A percentile compares a stretch with the other conserved stretches of the same genome.
phyloP scores from a whole-genome alignment of 1,139 yeast genomes.

The Suhomyces bolitotheri region DNA sequence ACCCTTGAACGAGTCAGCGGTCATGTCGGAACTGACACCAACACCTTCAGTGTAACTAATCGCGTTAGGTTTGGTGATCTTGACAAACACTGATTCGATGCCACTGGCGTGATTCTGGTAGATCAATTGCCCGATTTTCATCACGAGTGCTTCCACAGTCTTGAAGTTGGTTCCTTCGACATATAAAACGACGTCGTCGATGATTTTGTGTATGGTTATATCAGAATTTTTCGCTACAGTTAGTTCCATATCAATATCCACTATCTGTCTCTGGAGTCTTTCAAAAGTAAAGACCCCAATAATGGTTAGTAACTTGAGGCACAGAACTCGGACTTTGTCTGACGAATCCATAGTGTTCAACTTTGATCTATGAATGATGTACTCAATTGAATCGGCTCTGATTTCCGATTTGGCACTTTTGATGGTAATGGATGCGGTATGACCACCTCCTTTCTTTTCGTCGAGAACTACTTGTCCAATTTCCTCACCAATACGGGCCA shows the following conservation, averaged over 20 bases:
- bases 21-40: slow-evolving; percentile 72
- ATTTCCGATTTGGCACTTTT: slow-evolving; percentile 55
- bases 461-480: slow-evolving; percentile 52
- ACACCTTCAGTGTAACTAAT: slow-evolving; percentile 85
- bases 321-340: slow-evolving; percentile 44
- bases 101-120: slow-evolving; percentile 35
- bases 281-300: slow-evolving; percentile 94
- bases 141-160: slow-evolving; percentile 90
- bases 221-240: slow-evolving; percentile 28
- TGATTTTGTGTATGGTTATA: slow-evolving; percentile 36
- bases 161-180: slow-evolving; percentile 78
- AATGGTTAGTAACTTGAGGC: slow-evolving; percentile 64
- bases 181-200: slow-evolving; percentile 51
- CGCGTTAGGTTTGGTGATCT: slow-evolving; percentile 85
- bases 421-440: slow-evolving; percentile 46
- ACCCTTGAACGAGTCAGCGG: slow-evolving; percentile 33
- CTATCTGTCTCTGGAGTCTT: slow-evolving; percentile 73
- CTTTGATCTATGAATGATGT: slow-evolving; percentile 33
- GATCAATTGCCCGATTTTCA: slow-evolving; percentile 66
- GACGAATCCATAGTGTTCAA: slow-evolving; percentile 10
- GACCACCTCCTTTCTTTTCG: slow-evolving; percentile 53
- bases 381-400: slow-evolving; percentile 52
- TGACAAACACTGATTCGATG: slow-evolving; percentile 46
- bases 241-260: slow-evolving; percentile 58
- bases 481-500: slow-evolving; percentile 58